A percentile compares a stretch with the other conserved stretches of the same genome.
Conservation (phyloP, 306 rosid species). For the Quercus glauca region DNA sequence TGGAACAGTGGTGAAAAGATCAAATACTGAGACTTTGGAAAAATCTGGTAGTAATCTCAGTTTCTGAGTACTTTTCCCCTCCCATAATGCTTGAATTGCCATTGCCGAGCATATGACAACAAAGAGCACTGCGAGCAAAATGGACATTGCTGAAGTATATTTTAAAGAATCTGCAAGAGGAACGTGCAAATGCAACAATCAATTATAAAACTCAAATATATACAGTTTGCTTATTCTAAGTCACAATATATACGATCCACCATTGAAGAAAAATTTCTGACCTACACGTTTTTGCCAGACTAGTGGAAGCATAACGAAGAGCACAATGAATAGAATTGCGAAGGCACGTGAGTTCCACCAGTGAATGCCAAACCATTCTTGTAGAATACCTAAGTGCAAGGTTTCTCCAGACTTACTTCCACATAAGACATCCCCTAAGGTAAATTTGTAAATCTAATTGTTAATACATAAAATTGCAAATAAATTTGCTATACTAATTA, state of each 20-base stretch:
- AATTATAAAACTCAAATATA: neutral
- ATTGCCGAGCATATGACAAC: slow-evolving; percentile 71
- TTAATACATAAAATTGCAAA: neutral
- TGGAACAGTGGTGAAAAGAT: slow-evolving; percentile 89
- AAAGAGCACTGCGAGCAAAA: slow-evolving; percentile 76
- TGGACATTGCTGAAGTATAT: slow-evolving; percentile 71
- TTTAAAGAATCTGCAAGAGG: slow-evolving; percentile 59
- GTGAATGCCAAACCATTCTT: slow-evolving; percentile 89
- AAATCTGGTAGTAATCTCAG: slow-evolving; percentile 68
- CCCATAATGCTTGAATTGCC: slow-evolving; percentile 60
- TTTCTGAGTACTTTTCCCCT: slow-evolving; percentile 57
- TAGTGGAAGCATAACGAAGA: slow-evolving; percentile 69
- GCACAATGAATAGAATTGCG: slow-evolving; percentile 49
- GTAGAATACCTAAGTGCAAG: slow-evolving; percentile 79
- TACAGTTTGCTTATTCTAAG: neutral
- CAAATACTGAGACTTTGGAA: slow-evolving; percentile 67
- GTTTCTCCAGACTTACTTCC: slow-evolving; percentile 49
- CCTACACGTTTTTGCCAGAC: slow-evolving; percentile 72
- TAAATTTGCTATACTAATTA: neutral
- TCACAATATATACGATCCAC: neutral
- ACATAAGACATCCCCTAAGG: slow-evolving; percentile 83
- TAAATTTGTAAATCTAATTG: neutral
- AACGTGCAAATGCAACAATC: neutral
- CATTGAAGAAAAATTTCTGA: slow-evolving; percentile 20
- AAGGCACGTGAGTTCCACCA: slow-evolving; percentile 93